Percentiles rank a stretch among this genome's conserved stretches.
Evolutionary conservation across 352 stramenopile species (phyloP).

Genomic region (Elongisporangium undulatum): DNA sequence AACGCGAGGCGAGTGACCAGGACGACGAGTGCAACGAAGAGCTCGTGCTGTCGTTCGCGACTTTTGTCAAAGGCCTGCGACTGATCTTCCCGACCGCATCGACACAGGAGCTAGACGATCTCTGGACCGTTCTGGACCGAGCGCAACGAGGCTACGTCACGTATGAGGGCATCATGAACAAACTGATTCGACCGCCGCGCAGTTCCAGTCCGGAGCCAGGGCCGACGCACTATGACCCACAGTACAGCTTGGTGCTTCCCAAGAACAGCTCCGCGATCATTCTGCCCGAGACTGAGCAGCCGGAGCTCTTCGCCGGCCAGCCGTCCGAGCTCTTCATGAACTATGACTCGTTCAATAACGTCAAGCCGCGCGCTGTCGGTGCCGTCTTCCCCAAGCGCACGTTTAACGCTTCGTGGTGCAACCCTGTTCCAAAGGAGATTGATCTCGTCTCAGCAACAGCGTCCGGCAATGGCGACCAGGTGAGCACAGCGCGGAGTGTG

Average conservation of each 20-base stretch:
- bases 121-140: constrained; percentile 36
- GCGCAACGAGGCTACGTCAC: constrained; percentile 10
- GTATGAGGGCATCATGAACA: constrained; percentile 14
- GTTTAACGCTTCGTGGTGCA: constrained; percentile 72
- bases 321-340: constrained; percentile 68
- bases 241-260: constrained; percentile 37
- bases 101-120: constrained; percentile 47
- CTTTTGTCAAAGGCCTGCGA: constrained; percentile 36
- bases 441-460: not conserved
- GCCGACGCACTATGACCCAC: constrained; percentile 61
- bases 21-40: not conserved
- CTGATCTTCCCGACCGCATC: constrained; percentile 51
- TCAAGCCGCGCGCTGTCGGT: constrained; percentile 41
- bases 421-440: constrained; percentile 38
- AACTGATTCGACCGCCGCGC: constrained; percentile 19
- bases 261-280: constrained; percentile 39
- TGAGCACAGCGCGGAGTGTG: not conserved
- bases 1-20: constrained; percentile 3
- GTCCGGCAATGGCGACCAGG: not conserved
- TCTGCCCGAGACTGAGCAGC: constrained; percentile 27
- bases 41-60: constrained; percentile 17
- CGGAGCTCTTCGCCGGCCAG: constrained; percentile 21
- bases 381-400: constrained; percentile 54
- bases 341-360: constrained; percentile 54
- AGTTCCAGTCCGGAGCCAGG: constrained; percentile 54